Percentiles rank a stretch among this genome's conserved stretches.
These are phyloP conservation scores for Waitea zeae DNA, from an alignment of 1,284 basidiomycete genomes.

Conservation along the genomic window DNA sequence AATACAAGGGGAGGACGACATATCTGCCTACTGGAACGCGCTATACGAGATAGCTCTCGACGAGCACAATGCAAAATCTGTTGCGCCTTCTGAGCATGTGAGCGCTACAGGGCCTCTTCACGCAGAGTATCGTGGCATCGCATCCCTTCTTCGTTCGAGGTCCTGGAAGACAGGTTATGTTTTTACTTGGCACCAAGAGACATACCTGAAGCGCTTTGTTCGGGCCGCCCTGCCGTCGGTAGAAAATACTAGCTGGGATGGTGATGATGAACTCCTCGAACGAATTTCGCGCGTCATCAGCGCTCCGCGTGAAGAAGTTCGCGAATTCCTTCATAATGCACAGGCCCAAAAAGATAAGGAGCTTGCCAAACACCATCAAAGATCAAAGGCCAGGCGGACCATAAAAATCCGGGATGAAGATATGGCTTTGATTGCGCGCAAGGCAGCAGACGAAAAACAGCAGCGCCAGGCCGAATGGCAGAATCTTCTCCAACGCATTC, in stretches of 20 bases:
- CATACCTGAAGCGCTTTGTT: constrained; percentile 36
- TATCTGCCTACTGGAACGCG: constrained; percentile 34
- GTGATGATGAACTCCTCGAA: constrained; percentile 20
- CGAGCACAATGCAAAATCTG: constrained; percentile 11
- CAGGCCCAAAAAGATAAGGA: constrained; percentile 25
- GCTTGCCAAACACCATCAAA: too few species aligned
- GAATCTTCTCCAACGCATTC: constrained; percentile 29
- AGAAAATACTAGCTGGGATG: too few species aligned
- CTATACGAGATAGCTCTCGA: constrained; percentile 28
- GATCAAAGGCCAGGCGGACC: too few species aligned
- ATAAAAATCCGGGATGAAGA: too few species aligned
- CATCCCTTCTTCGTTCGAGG: constrained; percentile 28
- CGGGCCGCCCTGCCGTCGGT: too few species aligned
- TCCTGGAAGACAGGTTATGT: constrained; percentile 45
- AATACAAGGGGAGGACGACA: constrained; percentile 19
- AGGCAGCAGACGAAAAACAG: constrained; percentile 33
- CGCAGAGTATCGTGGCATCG: constrained; percentile 15
- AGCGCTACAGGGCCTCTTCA: constrained; percentile 10
- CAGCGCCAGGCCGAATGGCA: constrained; percentile 51
- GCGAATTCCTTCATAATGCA: constrained; percentile 23
- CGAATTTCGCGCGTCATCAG: constrained; percentile 33
- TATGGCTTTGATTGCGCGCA: constrained; percentile 32
- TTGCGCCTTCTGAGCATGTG: constrained; percentile 7
- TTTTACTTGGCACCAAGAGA: constrained; percentile 48
- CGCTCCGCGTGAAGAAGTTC: constrained; percentile 33